These are phyloP conservation scores for Erodium moschatum DNA, from an alignment of 441 rosid genomes.

Conservation along the genomic window DNA sequence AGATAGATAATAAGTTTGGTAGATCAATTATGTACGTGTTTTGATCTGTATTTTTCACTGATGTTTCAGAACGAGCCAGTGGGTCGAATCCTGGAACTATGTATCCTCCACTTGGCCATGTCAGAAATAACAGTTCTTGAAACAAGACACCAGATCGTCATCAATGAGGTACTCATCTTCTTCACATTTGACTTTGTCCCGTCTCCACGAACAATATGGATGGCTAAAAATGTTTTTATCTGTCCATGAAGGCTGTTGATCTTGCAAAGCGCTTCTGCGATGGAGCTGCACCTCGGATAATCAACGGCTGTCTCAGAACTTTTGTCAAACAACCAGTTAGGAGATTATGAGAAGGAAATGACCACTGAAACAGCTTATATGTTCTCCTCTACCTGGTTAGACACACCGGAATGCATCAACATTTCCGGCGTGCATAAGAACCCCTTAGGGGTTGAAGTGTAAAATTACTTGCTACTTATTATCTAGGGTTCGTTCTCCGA, in stretches of 20 bases:
- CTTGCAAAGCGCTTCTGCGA: conserved; percentile 91
- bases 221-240: neutral
- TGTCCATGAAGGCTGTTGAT: conserved; percentile 65
- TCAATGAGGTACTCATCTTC: conserved; percentile 55
- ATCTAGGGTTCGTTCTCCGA: no score
- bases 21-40: no score
- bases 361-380: neutral
- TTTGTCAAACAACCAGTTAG: conserved; percentile 27
- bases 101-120: conserved; percentile 88
- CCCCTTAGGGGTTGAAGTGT: neutral
- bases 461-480: no score
- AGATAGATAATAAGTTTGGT: no score
- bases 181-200: neutral
- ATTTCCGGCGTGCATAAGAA: neutral
- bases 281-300: conserved; percentile 77
- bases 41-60: no score
- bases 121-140: conserved; percentile 75
- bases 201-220: no score
- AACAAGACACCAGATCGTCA: conserved; percentile 82
- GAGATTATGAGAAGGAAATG: neutral
- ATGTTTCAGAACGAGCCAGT: conserved; percentile 61
- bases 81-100: conserved; percentile 71
- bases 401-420: no score
- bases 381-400: no score
- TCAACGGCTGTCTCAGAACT: conserved; percentile 84